Conservation (phyloP, 495 filamentous ascomycete species). For the Neurospora sublineolata region DNA sequence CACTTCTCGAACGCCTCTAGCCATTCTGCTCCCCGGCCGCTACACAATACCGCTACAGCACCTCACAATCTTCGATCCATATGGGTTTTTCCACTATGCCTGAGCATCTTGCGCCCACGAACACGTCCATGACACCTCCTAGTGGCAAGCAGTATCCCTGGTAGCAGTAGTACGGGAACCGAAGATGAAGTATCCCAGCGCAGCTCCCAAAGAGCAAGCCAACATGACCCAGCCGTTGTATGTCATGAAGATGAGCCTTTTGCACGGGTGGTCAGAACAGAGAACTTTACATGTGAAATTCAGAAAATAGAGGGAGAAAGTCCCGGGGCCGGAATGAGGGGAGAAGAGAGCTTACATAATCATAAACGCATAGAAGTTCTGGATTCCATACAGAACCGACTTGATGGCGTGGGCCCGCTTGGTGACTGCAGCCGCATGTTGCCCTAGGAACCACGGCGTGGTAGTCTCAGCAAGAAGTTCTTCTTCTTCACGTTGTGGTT, state of each 20-base stretch:
- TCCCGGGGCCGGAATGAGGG: no score
- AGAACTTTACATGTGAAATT: slow-evolving; percentile 54
- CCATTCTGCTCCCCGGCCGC: neutral
- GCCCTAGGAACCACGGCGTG: slow-evolving; percentile 37
- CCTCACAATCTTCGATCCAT: neutral
- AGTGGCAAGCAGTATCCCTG: slow-evolving; percentile 91
- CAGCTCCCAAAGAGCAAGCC: slow-evolving; percentile 77
- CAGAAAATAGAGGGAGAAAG: no score
- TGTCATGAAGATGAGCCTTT: slow-evolving; percentile 97
- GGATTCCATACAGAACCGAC: slow-evolving; percentile 74
- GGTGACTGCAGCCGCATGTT: slow-evolving; percentile 42
- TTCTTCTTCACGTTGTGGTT: slow-evolving; percentile 27
- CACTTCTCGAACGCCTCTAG: neutral
- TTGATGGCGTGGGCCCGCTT: slow-evolving; percentile 60
- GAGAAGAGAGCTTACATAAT: slow-evolving; percentile 65
- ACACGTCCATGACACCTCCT: slow-evolving; percentile 1
- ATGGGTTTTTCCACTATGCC: neutral
- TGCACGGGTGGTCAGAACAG: neutral
- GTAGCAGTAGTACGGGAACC: slow-evolving; percentile 52
- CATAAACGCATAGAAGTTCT: slow-evolving; percentile 98
- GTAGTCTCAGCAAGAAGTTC: slow-evolving; percentile 42
- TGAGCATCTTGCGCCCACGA: neutral
- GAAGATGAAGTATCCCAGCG: slow-evolving; percentile 78
- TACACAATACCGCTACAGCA: neutral
- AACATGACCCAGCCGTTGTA: slow-evolving; percentile 98